A percentile compares a stretch with the other conserved stretches of the same genome.
Evolutionary conservation across 2,329 filamentous ascomycete genomes (phyloP).

Genomic region (Penicillium olsonii): DNA sequence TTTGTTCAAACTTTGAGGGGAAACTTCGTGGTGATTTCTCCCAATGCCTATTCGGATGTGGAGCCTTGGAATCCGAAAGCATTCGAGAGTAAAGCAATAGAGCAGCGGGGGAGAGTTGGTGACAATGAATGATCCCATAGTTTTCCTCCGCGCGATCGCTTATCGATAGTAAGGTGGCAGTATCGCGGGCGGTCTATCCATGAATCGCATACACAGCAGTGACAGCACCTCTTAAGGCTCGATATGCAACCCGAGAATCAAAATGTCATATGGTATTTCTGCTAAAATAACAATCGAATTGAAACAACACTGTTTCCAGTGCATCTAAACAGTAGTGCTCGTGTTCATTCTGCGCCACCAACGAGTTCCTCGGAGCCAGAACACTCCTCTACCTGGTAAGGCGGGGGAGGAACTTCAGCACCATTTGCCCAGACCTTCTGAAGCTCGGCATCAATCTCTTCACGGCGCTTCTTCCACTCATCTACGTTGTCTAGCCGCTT

Average conservation of each 20-base stretch:
- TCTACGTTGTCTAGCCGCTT: slow-evolving; percentile 80
- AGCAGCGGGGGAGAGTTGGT: background rate
- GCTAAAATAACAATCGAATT: background rate
- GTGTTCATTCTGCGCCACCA: slow-evolving; percentile 4
- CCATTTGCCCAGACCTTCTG: slow-evolving; percentile 61
- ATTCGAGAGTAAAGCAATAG: too few species aligned
- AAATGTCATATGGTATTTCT: background rate
- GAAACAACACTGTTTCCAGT: background rate
- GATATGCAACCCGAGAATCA: background rate
- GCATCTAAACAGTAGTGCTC: background rate
- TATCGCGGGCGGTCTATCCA: background rate
- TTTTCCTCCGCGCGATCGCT: slow-evolving; percentile 1
- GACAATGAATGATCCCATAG: slow-evolving; percentile 3
- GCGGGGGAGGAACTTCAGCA: slow-evolving; percentile 39
- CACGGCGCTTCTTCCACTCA: slow-evolving; percentile 74
- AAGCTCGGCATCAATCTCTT: slow-evolving; percentile 82
- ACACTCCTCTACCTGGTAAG: slow-evolving; percentile 31
- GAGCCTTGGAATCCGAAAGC: too few species aligned
- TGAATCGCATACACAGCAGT: too few species aligned
- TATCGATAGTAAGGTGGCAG: slow-evolving; percentile 3
- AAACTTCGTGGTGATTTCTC: background rate
- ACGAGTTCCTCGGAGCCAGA: background rate
- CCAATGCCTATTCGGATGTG: background rate
- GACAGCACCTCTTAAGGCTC: too few species aligned
- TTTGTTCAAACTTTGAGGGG: too few species aligned